Evolutionary conservation across 1,284 basidiomycete genomes (phyloP).

Genomic region (Austroboletus sp.): DNA sequence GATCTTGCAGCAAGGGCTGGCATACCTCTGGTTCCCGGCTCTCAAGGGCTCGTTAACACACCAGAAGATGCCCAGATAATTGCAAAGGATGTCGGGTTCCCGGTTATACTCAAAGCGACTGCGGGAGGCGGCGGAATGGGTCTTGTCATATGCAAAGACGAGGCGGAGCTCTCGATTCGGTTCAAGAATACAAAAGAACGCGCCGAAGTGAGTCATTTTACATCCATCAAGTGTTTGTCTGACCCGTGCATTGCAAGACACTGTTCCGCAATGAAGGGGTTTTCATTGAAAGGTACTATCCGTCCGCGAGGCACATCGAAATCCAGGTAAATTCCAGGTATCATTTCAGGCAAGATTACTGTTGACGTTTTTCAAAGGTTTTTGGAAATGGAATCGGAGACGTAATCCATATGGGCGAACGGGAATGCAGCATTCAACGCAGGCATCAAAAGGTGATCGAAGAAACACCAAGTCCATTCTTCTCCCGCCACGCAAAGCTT

Average conservation of each 20-base stretch:
- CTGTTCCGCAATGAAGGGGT: slow-evolving; percentile 52
- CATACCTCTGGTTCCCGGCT: slow-evolving; percentile 55
- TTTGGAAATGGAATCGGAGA: slow-evolving; percentile 59
- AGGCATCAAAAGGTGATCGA: slow-evolving; percentile 73
- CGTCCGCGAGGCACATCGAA: slow-evolving; percentile 56
- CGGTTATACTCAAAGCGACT: slow-evolving; percentile 63
- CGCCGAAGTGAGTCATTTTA: slow-evolving; percentile 38
- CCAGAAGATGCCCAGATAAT: slow-evolving; percentile 41
- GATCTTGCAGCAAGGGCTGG: slow-evolving; percentile 44
- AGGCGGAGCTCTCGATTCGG: slow-evolving; percentile 36
- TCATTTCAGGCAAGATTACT: not conserved
- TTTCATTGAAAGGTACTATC: slow-evolving; percentile 59
- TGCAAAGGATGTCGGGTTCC: slow-evolving; percentile 48
- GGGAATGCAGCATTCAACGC: slow-evolving; percentile 67
- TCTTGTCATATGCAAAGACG: slow-evolving; percentile 49
- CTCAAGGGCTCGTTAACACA: slow-evolving; percentile 40
- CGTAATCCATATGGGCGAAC: slow-evolving; percentile 61
- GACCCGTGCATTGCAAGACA: slow-evolving; percentile 27
- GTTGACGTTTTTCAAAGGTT: slow-evolving; percentile 34
- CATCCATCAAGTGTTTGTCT: not conserved
- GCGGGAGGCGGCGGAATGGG: slow-evolving; percentile 72
- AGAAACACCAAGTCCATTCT: slow-evolving; percentile 56
- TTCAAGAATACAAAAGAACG: slow-evolving; percentile 38
- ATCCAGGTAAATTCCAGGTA: slow-evolving; percentile 44
- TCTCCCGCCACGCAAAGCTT: slow-evolving; percentile 37